Conservation (phyloP, 2,329 filamentous ascomycete species). For the Pyrenochaeta sp. region DNA sequence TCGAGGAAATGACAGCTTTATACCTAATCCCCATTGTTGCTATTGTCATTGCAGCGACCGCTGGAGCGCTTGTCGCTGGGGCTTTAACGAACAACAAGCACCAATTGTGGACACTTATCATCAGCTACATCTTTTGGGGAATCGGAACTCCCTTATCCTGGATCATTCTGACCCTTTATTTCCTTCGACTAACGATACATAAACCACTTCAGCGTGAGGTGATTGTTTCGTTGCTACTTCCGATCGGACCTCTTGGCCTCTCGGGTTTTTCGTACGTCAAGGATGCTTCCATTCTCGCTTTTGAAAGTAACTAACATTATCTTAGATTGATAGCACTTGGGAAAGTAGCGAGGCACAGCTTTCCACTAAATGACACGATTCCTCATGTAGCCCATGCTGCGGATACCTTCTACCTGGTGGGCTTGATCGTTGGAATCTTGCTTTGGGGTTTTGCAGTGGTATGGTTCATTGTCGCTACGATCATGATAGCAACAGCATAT, state of each 20-base stretch:
- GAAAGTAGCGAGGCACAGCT: no score
- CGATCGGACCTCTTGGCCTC: slow-evolving; percentile 71
- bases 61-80: slow-evolving; percentile 67
- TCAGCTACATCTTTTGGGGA: slow-evolving; percentile 71
- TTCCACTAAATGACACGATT: no score
- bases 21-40: slow-evolving; percentile 70
- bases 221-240: slow-evolving; percentile 70
- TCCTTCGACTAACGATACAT: slow-evolving; percentile 69
- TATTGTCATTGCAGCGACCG: slow-evolving; percentile 67
- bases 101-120: slow-evolving; percentile 66
- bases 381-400: no score
- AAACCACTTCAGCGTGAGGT: slow-evolving; percentile 68
- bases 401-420: slow-evolving; percentile 62
- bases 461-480: slow-evolving; percentile 59
- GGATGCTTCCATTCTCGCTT: no score
- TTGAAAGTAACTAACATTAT: no score
- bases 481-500: slow-evolving; percentile 47
- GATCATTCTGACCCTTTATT: slow-evolving; percentile 69
- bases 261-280: no score
- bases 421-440: slow-evolving; percentile 57
- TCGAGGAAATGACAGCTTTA: slow-evolving; percentile 63
- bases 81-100: slow-evolving; percentile 62
- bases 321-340: slow-evolving; percentile 56
- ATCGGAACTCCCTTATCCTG: slow-evolving; percentile 66
- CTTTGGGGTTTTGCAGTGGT: slow-evolving; percentile 62